Base-by-base conservation (phyloP, 495 filamentous ascomycete genomes). In the Penicillium lividum region DNA sequence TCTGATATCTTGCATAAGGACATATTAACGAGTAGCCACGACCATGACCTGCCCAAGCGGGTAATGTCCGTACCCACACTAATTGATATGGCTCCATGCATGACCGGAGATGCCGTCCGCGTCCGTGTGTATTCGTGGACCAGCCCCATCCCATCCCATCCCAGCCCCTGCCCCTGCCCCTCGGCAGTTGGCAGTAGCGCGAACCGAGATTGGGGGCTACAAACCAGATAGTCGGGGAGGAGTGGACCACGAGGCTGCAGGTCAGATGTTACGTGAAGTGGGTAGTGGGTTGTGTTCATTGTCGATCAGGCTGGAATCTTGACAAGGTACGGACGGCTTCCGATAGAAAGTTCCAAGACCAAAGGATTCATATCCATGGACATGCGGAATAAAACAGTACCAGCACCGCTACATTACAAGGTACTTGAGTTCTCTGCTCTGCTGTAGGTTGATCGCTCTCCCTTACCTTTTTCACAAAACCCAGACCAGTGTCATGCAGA, bases 71-170 rank as follows among this genome's bases (percentile, higher is more conserved):
- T 52, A 34, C 25, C 49, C 56, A 57, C 56, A 18, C 16, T 46
- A 54, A 56, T 53, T 53, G 49, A 7, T 33, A 33, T 59, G 59
- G 59, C 58, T 54, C 47, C 58, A 67, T 64, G 61, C 62, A 67
- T 50, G 52, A 42, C 60, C 65, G 65, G 62, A 51, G 53, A 28
- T 59, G 49, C 62, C 59, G 59, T 67, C 64, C 53, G 64, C 61
- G 51, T 25, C 51, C 51, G 27, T 10, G 43, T 31, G 15, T 30
- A 25, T 38, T 43, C 38, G 15, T n/a, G 31, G 31, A 40, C 38
- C 40, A 31, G 38, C 45, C 52, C 58, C 54, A 33, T 46, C 51
- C 54, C 55, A n/a, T n/a, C n/a, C n/a, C 27, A 11, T 31, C 45
- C 15, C 22, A 27, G 28, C 11, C 48, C 50, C 33, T 1, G 4